Percentiles rank a stretch among this genome's conserved stretches.
Evolutionary conservation across 2,329 filamentous ascomycete species (phyloP).

Genomic region (Gremmenia infestans): DNA sequence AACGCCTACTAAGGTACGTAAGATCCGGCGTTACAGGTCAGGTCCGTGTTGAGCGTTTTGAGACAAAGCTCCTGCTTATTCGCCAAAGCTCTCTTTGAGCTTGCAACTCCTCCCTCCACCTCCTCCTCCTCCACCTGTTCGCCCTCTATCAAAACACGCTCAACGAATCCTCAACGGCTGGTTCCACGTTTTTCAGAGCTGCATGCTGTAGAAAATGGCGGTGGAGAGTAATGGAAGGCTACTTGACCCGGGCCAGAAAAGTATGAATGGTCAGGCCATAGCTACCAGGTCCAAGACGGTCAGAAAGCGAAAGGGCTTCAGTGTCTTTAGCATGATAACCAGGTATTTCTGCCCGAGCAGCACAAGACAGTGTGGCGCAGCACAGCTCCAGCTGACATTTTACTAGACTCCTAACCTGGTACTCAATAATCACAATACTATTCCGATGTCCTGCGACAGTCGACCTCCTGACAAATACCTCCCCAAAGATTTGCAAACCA

Average conservation of each 20-base stretch:
- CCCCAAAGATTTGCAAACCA: slow-evolving; percentile 75
- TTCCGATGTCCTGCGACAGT: slow-evolving; percentile 75
- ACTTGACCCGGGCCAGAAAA: slow-evolving; percentile 29
- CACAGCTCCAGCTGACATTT: slow-evolving; percentile 5
- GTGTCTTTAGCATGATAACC: slow-evolving; percentile 46
- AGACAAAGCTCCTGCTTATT: background rate
- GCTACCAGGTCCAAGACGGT: slow-evolving; percentile 30
- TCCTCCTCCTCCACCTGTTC: background rate
- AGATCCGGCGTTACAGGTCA: background rate
- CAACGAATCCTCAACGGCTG: slow-evolving; percentile 1
- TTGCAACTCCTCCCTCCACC: background rate
- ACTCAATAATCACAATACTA: slow-evolving; percentile 71
- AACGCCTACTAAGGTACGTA: background rate
- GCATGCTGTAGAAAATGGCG: slow-evolving; percentile 33
- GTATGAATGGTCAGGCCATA: slow-evolving; percentile 35
- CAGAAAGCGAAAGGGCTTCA: slow-evolving; percentile 21
- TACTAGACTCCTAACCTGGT: slow-evolving; percentile 75
- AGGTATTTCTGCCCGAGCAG: slow-evolving; percentile 41
- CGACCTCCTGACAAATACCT: slow-evolving; percentile 61
- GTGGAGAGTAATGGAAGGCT: slow-evolving; percentile 34
- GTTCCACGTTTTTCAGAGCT: slow-evolving; percentile 9
- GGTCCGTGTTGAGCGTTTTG: slow-evolving; percentile 6
- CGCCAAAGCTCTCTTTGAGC: slow-evolving; percentile 1
- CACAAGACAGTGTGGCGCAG: no score
- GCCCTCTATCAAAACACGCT: background rate